phyloP scores from a whole-genome alignment of 2,329 filamentous ascomycete genomes.

The Calonectria ilicicola region DNA sequence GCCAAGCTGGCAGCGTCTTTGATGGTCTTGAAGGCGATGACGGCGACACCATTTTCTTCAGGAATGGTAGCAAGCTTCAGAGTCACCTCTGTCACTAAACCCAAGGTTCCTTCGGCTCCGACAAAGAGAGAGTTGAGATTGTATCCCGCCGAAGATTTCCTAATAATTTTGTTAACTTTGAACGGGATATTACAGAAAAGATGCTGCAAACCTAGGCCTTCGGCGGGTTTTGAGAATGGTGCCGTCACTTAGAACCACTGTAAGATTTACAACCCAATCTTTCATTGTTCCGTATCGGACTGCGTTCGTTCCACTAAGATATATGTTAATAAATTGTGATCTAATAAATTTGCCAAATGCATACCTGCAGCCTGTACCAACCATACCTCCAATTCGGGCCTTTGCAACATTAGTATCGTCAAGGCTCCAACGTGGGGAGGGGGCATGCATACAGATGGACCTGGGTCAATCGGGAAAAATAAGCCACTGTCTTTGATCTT shows the following conservation, averaged over 20 bases:
- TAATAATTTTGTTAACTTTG: background rate
- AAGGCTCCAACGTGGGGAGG: slow-evolving; percentile 39
- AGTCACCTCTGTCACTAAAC: slow-evolving; percentile 77
- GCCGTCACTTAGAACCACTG: slow-evolving; percentile 78
- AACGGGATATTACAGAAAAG: background rate
- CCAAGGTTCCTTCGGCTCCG: slow-evolving; percentile 78
- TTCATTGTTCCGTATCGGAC: slow-evolving; percentile 81
- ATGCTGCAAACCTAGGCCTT: slow-evolving; percentile 60
- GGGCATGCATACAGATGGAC: slow-evolving; percentile 62
- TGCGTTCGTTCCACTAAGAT: slow-evolving; percentile 64
- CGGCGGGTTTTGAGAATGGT: slow-evolving; percentile 74
- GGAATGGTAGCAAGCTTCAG: slow-evolving; percentile 76
- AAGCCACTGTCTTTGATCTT: slow-evolving; percentile 71
- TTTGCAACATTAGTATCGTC: background rate
- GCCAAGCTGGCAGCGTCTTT: slow-evolving; percentile 73
- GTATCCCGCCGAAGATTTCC: slow-evolving; percentile 77
- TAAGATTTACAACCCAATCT: slow-evolving; percentile 79
- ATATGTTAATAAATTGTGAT: background rate
- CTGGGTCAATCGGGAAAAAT: slow-evolving; percentile 78
- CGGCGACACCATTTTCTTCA: slow-evolving; percentile 72
- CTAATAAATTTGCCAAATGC: too few species aligned
- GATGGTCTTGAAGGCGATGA: slow-evolving; percentile 70
- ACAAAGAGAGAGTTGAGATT: slow-evolving; percentile 78
- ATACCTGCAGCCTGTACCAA: slow-evolving; percentile 73
- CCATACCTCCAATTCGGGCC: slow-evolving; percentile 65